Evolutionary conservation across 768 basidiomycete species (phyloP).

Genomic region (Wakefieldia striispora): DNA sequence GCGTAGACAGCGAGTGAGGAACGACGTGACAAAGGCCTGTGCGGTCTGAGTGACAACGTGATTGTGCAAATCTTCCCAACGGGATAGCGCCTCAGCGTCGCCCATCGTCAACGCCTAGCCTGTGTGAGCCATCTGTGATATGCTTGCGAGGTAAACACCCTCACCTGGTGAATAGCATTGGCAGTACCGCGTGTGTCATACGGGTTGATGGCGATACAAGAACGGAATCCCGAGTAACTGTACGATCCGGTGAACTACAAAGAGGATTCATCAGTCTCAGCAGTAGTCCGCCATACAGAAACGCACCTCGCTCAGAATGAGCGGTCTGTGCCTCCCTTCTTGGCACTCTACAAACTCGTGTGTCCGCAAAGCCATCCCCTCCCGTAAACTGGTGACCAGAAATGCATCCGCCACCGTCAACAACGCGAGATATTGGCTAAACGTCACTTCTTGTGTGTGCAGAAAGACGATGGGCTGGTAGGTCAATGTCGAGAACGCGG

Average conservation of each 20-base stretch:
- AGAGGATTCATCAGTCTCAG: not conserved
- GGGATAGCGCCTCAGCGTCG: constrained; percentile 64
- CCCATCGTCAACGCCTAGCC: constrained; percentile 68
- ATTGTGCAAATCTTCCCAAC: constrained; percentile 85
- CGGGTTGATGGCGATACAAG: constrained; percentile 83
- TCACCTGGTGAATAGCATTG: constrained; percentile 61
- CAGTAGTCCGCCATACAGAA: not conserved
- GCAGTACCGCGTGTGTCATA: constrained; percentile 86
- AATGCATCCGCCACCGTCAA: constrained; percentile 84
- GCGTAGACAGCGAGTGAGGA: constrained; percentile 73
- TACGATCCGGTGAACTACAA: constrained; percentile 83
- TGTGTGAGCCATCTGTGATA: not conserved
- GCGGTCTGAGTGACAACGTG: constrained; percentile 88
- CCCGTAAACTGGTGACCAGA: constrained; percentile 77
- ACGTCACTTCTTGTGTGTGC: constrained; percentile 81
- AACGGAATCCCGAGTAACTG: constrained; percentile 82
- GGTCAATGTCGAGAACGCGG: constrained; percentile 77
- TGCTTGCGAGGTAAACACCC: not conserved
- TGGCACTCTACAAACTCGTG: constrained; percentile 89
- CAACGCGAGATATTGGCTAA: constrained; percentile 81
- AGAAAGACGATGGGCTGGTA: constrained; percentile 88
- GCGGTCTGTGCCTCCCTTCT: constrained; percentile 60
- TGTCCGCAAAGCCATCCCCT: constrained; percentile 82
- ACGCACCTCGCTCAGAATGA: constrained; percentile 76
- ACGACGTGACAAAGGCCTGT: constrained; percentile 76